phyloP scores from a whole-genome alignment of 2,329 filamentous ascomycete species.

The Stenocarpella maydis region DNA sequence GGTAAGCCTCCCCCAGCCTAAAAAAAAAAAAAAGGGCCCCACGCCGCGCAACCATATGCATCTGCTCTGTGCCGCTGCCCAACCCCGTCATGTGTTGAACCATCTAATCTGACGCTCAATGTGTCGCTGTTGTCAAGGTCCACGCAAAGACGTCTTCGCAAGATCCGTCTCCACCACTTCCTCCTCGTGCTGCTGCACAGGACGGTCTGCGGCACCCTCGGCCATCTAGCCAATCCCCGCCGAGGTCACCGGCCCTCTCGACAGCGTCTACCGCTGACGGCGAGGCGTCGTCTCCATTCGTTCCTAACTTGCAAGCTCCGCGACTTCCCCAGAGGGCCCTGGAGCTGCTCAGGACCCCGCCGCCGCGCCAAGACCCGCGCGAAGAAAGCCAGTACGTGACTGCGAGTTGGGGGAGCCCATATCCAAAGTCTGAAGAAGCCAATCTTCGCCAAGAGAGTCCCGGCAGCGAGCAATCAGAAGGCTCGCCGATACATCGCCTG shows the following conservation, averaged over 20 bases:
- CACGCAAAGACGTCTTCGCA: constrained; percentile 64
- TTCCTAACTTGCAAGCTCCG: constrained; percentile 68
- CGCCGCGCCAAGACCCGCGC: constrained; percentile 43
- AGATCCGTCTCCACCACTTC: constrained; percentile 56
- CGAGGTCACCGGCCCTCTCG: constrained; percentile 67
- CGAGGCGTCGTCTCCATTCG: constrained; percentile 63
- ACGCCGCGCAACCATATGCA: constrained; percentile 8
- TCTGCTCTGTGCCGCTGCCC: neutral
- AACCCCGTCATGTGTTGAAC: constrained; percentile 11
- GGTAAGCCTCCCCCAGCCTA: constrained; percentile 50
- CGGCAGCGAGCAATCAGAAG: constrained; percentile 67
- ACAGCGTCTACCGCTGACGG: constrained; percentile 69
- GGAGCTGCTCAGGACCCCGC: constrained; percentile 64
- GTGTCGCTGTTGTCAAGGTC: constrained; percentile 42
- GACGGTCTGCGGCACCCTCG: constrained; percentile 56
- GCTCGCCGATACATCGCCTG: constrained; percentile 67
- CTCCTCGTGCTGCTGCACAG: constrained; percentile 70
- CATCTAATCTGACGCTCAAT: constrained; percentile 33
- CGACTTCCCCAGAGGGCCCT: constrained; percentile 63
- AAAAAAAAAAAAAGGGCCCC: constrained; percentile 22
- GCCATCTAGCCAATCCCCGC: constrained; percentile 48
- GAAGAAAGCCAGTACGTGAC: constrained; percentile 65
- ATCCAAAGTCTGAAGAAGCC: constrained; percentile 69
- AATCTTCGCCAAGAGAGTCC: constrained; percentile 60
- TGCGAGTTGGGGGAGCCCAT: constrained; percentile 92